phyloP scores from a whole-genome alignment of 768 basidiomycete species.

The Trametes punicea region DNA sequence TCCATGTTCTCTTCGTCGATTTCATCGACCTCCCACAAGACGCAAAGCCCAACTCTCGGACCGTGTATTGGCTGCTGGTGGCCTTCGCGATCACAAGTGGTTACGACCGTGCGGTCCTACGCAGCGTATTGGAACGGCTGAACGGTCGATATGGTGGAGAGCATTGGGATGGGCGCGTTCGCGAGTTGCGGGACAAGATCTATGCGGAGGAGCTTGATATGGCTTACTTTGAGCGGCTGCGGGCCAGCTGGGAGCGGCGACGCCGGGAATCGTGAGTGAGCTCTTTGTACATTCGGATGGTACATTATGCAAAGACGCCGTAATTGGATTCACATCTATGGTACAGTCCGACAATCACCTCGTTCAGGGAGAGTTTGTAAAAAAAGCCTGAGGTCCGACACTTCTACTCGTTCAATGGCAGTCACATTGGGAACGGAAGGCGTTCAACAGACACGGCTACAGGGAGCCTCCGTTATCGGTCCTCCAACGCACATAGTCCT shows the following conservation, averaged over 20 bases:
- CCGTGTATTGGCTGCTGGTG: constrained; percentile 64
- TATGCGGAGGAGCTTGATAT: constrained; percentile 21
- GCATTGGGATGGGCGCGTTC: constrained; percentile 44
- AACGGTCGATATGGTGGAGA: constrained; percentile 49
- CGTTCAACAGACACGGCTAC: constrained; percentile 12
- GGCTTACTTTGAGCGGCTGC: constrained; percentile 11
- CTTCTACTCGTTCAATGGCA: constrained; percentile 10
- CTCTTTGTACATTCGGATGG: not conserved
- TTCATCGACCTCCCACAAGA: constrained; percentile 57
- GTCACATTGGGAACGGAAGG: not conserved
- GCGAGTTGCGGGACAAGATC: constrained; percentile 43
- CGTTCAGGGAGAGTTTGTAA: not conserved
- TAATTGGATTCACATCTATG: constrained; percentile 13
- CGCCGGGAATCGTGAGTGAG: not conserved
- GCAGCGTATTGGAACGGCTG: constrained; percentile 53
- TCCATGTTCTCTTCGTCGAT: constrained; percentile 53
- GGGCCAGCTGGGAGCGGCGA: not conserved
- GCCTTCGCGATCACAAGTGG: constrained; percentile 63
- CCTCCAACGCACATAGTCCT: constrained; percentile 78
- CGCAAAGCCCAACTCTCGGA: constrained; percentile 41
- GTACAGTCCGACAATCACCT: constrained; percentile 7
- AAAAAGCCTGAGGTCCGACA: constrained; percentile 3
- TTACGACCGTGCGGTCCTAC: constrained; percentile 46
- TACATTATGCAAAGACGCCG: constrained; percentile 13
- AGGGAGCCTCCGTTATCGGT: constrained; percentile 42